Base-by-base conservation (phyloP, 208 protist genomes). In the Acanthamoeba royreba region DNA sequence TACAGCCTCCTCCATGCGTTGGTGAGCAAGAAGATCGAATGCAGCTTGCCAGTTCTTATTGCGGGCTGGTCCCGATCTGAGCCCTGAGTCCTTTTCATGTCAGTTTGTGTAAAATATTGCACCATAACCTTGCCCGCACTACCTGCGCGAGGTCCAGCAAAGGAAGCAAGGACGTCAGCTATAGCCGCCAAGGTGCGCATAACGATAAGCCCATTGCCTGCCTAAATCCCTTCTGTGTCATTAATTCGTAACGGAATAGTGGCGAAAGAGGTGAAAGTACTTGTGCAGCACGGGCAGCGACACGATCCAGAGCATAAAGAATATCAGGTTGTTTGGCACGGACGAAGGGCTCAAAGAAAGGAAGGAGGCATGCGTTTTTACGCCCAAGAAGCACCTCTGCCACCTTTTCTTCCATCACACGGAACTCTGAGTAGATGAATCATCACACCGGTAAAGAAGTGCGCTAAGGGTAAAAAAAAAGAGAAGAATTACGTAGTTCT, bases 61-160 rank as follows among this genome's bases (percentile, higher is more conserved):
- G 40, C 47, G 58, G 1, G 94, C 91, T 7, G 90, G 91, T 38
- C 94, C 94, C 4, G 91, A 92, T 2, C 94, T 31, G 28, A 95
- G 42, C 31, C 94, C 94, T 94, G 43, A 5, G 31, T 61, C n/a
- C n/a, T n/a, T n/a, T n/a, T n/a, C n/a, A n/a, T n/a, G n/a, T n/a
- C n/a, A n/a, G n/a, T n/a, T n/a, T n/a, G n/a, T n/a, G n/a, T n/a
- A n/a, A n/a, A n/a, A n/a, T n/a, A n/a, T n/a, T n/a, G n/a, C n/a
- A n/a, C n/a, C n/a, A n/a, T n/a, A n/a, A 15, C 53, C 53, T n/a
- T n/a, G 1, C 53, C 53, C 22, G 25, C 53, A 19, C 11, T 86
- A 86, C 77, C 83, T 69, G 83, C 83, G 17, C 43, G 31, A 69
- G 40, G 33, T 33, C 83, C 83, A 40, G 83, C 83, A 25, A 91